Base-by-base conservation (phyloP, 768 basidiomycete species). In the Trametes punicea region DNA sequence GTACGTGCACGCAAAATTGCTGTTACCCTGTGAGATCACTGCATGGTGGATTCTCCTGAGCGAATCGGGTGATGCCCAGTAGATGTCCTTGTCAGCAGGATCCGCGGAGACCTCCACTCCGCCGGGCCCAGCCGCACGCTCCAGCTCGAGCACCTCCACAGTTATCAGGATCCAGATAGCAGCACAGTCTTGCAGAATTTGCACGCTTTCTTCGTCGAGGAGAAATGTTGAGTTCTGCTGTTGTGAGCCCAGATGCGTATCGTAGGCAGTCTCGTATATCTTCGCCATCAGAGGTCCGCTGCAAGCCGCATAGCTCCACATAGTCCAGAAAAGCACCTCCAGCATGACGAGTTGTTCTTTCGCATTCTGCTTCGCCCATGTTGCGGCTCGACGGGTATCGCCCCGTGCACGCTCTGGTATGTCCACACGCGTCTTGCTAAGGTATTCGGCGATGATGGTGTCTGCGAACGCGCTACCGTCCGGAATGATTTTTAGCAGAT, bases 301-400 rank as follows among this genome's bases (percentile, higher is more conserved):
- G 62, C 89, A 86, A 0, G 85, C 70, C 10, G 82, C 80, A 55
- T 83, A 85, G 11, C 81, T 83, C 84, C 88, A 95, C 81, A 93
- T 86, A 4, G 84, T 79, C 83, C 90, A 91, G 70, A 97, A 98
- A 41, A 97, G 75, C 30, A 95, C 82, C 62, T 97, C 92, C 46
- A 97, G 73, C 39, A 93, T 67, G 10, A 85, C 83, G 38, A 93
- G 73, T 68, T 96, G 95, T 65, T 94, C 87, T 64, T 80, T 82
- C 29, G 79, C 66, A 64, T 82, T 87, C 69, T 92, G 86, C 72
- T 87, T 89, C 34, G 81, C 86, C 82, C 85, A 88, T 36, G 72
- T 69, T n/a, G 83, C 78, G 9, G 82, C 84, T 16, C 75, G 74
- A 58, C 76, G 78, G 16, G 84, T 85, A 60, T 88, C 78, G n/a